Conservation (phyloP, 139 green algal species). For the Yamagishiella unicocca region DNA sequence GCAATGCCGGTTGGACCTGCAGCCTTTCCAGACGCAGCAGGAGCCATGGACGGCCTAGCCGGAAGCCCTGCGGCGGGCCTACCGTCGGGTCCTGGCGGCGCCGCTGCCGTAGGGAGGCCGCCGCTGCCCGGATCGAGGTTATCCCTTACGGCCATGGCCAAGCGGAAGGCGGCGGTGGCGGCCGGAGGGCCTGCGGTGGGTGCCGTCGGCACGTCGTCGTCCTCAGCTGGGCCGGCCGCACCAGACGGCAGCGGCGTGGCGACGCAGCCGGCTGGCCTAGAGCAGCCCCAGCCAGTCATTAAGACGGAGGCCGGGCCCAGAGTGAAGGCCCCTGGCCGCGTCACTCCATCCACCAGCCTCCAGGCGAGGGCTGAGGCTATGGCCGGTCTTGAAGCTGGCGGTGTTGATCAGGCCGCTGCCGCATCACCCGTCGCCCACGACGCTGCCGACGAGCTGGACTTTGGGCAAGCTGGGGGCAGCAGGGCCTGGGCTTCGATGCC, state of each 20-base stretch:
- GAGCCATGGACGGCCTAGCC: not conserved
- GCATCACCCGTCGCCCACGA: too few species aligned
- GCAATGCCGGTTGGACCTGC: too few species aligned
- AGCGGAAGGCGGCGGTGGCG: conserved; percentile 5
- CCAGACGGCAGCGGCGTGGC: too few species aligned
- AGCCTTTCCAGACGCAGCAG: conserved; percentile 10
- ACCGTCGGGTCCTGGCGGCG: not conserved
- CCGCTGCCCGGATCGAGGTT: conserved; percentile 11
- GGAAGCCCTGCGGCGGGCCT: not conserved
- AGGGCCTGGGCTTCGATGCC: too few species aligned
- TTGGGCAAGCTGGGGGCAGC: too few species aligned
- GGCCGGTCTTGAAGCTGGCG: too few species aligned
- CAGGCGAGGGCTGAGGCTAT: not conserved
- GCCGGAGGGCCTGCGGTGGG: not conserved
- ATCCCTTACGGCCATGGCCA: conserved; percentile 1
- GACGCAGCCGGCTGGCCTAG: too few species aligned
- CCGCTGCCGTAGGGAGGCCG: not conserved
- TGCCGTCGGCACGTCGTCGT: too few species aligned
- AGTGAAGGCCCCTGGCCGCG: not conserved
- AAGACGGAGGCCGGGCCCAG: not conserved
- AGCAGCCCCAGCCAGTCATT: not conserved
- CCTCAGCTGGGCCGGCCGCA: too few species aligned
- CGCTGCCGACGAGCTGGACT: too few species aligned
- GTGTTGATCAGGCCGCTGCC: too few species aligned
- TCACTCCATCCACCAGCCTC: not conserved